Evolutionary conservation across 1,284 basidiomycete genomes (phyloP).

Genomic region (Waitea zeae): DNA sequence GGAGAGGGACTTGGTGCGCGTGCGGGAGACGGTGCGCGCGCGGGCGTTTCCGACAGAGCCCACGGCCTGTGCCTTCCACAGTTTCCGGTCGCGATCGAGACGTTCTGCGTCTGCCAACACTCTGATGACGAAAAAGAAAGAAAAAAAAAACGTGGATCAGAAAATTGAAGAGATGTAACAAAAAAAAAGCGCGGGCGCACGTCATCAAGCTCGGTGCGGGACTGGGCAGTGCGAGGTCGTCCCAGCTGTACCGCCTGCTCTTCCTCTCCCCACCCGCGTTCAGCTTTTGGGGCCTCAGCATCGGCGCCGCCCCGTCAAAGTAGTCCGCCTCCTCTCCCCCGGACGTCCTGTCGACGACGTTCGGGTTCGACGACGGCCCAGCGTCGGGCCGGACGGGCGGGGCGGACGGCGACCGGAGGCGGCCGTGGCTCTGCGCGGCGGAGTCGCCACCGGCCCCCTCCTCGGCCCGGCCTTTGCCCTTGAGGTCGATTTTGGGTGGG

Average conservation of each 20-base stretch:
- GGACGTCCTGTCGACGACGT: neutral
- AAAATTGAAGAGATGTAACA: neutral
- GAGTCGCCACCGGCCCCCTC: too few relatives aligned
- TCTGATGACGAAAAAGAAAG: slow-evolving; percentile 23
- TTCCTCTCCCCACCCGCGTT: slow-evolving; percentile 2
- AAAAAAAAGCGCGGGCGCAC: slow-evolving; percentile 20
- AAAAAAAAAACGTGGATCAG: slow-evolving; percentile 1
- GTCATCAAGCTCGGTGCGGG: slow-evolving; percentile 41
- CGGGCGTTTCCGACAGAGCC: slow-evolving; percentile 48
- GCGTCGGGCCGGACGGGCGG: too few relatives aligned
- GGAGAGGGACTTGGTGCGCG: slow-evolving; percentile 39
- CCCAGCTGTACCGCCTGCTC: slow-evolving; percentile 29
- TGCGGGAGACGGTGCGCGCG: slow-evolving; percentile 39
- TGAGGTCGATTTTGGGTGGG: too few relatives aligned
- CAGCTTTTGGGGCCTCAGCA: neutral
- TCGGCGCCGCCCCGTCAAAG: neutral
- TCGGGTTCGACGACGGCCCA: neutral
- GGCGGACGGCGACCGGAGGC: neutral
- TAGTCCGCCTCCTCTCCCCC: neutral
- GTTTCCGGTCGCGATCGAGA: slow-evolving; percentile 39
- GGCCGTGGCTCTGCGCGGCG: neutral
- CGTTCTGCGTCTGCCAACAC: slow-evolving; percentile 45
- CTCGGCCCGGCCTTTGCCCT: too few relatives aligned
- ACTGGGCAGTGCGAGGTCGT: slow-evolving; percentile 39
- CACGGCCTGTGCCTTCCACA: slow-evolving; percentile 46